These are phyloP conservation scores for Aspergillus sp. DNA, from an alignment of 2,329 filamentous ascomycete species.

Conservation along the genomic window DNA sequence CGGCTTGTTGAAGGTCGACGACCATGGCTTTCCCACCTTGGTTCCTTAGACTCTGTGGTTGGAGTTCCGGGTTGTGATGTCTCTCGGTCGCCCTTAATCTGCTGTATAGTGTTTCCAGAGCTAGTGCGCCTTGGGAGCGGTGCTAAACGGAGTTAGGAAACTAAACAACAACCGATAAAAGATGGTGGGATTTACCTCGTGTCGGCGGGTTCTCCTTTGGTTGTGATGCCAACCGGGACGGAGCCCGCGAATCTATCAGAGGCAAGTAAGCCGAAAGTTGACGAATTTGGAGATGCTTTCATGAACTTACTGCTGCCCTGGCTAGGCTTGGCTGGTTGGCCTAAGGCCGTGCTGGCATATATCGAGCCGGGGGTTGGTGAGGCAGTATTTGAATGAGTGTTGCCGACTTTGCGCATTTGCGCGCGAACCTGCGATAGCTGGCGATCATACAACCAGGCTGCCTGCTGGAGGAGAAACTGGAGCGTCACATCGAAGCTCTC, in stretches of 20 bases:
- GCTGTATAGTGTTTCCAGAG: slow-evolving; percentile 32
- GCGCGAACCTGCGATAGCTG: slow-evolving; percentile 87
- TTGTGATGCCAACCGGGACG: slow-evolving; percentile 39
- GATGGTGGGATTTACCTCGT: slow-evolving; percentile 23
- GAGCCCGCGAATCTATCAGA: slow-evolving; percentile 34
- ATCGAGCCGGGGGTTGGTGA: slow-evolving; percentile 45
- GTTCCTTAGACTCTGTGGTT: slow-evolving; percentile 25
- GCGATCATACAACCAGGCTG: slow-evolving; percentile 88
- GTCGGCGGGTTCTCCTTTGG: slow-evolving; percentile 31
- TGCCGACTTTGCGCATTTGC: slow-evolving; percentile 71
- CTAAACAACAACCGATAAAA: not conserved
- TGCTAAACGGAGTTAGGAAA: slow-evolving; percentile 12
- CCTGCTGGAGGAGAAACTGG: slow-evolving; percentile 87
- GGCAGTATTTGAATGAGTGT: slow-evolving; percentile 41
- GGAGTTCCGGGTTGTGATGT: slow-evolving; percentile 26
- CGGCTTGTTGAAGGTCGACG: slow-evolving; percentile 24
- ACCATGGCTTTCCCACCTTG: slow-evolving; percentile 20
- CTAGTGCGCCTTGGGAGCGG: slow-evolving; percentile 27
- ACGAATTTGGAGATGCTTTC: too few species aligned
- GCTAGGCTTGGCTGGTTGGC: slow-evolving; percentile 27
- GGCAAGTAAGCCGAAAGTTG: not conserved
- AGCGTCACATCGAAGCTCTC: slow-evolving; percentile 79
- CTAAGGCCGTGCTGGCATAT: slow-evolving; percentile 42
- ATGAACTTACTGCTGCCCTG: slow-evolving; percentile 1
- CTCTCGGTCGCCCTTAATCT: slow-evolving; percentile 24